Evolutionary conservation across 2,329 filamentous ascomycete genomes (phyloP).

Genomic region (Colletotrichum sidae): DNA sequence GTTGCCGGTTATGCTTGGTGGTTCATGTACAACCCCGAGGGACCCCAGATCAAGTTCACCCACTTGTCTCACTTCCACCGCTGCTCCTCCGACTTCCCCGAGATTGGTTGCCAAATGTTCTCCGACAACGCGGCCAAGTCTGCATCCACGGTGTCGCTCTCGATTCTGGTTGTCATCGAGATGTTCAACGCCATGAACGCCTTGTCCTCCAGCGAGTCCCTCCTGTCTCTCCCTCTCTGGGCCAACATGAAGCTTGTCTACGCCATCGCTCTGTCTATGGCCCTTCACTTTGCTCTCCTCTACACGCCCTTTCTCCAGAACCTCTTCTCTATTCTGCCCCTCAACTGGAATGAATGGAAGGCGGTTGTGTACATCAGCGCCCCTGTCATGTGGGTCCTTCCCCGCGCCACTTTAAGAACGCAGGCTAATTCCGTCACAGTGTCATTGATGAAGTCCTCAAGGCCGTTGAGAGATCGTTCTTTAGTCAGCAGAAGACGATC

Average conservation of each 20-base stretch:
- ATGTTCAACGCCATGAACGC: constrained; percentile 99
- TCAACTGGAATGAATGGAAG: constrained; percentile 90
- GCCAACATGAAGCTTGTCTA: constrained; percentile 99
- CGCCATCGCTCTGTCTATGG: constrained; percentile 93
- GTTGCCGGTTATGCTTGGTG: constrained; percentile 99
- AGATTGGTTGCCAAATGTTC: constrained; percentile 95
- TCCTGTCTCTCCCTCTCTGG: constrained; percentile 95
- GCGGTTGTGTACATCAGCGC: constrained; percentile 89
- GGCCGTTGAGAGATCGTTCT: constrained; percentile 76
- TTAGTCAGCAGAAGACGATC: constrained; percentile 63
- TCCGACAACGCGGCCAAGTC: constrained; percentile 85
- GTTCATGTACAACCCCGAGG: constrained; percentile 95
- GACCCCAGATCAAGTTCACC: constrained; percentile 91
- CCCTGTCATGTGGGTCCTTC: constrained; percentile 84
- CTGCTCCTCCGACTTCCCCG: constrained; percentile 85
- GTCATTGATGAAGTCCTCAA: constrained; percentile 89
- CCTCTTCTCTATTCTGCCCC: constrained; percentile 89
- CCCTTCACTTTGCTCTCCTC: constrained; percentile 90
- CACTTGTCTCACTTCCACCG: constrained; percentile 94
- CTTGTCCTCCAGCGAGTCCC: constrained; percentile 92
- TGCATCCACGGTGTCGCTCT: constrained; percentile 92
- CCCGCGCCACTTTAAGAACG: background rate
- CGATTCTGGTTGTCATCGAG: constrained; percentile 94
- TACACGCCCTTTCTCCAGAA: constrained; percentile 91
- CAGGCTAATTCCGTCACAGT: constrained; percentile 53